Evolutionary conservation across 495 filamentous ascomycete genomes (phyloP).

Genomic region (Neurospora tetraspora): DNA sequence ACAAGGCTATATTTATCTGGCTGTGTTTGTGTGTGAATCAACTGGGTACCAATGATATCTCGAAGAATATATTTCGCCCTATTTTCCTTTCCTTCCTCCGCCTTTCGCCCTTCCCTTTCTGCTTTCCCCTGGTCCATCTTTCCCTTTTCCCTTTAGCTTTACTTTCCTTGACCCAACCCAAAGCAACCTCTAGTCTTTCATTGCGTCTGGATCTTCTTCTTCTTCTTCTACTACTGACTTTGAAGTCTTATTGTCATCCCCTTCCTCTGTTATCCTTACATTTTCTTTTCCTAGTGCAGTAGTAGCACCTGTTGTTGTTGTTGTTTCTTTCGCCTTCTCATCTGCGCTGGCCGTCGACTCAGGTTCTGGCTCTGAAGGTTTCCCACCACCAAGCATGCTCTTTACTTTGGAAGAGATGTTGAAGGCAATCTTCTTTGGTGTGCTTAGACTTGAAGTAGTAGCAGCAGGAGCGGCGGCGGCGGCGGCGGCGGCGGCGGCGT

Average conservation of each 20-base stretch:
- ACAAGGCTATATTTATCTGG: not conserved
- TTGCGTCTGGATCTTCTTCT: not conserved
- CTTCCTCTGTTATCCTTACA: not conserved
- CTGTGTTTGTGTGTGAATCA: not conserved
- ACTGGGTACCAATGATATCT: not conserved
- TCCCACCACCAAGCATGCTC: not conserved
- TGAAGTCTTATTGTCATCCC: not conserved
- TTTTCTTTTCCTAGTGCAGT: not conserved
- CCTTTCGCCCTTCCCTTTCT: not conserved
- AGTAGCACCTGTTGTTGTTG: not conserved
- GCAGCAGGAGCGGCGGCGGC: not conserved
- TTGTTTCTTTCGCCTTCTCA: not conserved
- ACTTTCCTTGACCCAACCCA: not conserved
- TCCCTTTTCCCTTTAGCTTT: not conserved
- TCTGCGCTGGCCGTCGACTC: not conserved
- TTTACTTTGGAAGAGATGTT: conserved; percentile 32
- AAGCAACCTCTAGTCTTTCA: not conserved
- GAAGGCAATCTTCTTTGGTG: conserved; percentile 36
- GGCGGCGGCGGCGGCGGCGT: not conserved
- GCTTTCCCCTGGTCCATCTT: not conserved
- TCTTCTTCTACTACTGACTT: not conserved
- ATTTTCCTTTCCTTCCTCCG: not conserved
- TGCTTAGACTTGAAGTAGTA: conserved; percentile 1
- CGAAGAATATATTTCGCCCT: not conserved
- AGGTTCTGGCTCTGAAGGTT: not conserved